phyloP scores from a whole-genome alignment of 75 land plant species.

The Cryptomeria japonica region DNA sequence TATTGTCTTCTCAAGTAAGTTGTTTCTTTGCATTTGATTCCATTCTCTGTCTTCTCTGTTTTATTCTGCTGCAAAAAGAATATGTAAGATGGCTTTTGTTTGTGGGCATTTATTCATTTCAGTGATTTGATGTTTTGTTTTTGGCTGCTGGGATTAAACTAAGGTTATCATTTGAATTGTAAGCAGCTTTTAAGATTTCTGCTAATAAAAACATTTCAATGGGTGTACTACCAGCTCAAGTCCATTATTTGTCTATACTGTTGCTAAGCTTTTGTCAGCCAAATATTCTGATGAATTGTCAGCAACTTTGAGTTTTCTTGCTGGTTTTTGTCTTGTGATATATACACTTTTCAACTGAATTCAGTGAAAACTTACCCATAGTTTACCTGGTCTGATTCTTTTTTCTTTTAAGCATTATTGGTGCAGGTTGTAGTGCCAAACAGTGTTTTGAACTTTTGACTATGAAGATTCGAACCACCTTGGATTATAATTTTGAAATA shows the following conservation, averaged over 20 bases:
- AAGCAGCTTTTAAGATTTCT: not conserved
- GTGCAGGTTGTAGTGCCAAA: not conserved
- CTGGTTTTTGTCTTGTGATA: not conserved
- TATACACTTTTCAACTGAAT: not conserved
- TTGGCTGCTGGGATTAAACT: not conserved
- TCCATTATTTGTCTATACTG: not conserved
- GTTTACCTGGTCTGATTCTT: not conserved
- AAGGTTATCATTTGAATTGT: not conserved
- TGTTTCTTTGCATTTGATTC: not conserved
- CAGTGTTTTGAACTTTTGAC: not conserved
- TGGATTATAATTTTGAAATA: not conserved
- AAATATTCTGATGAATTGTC: not conserved
- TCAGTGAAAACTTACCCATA: not conserved
- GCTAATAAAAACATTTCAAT: not conserved
- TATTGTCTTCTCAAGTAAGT: not conserved
- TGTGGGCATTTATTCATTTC: not conserved
- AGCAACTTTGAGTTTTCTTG: not conserved
- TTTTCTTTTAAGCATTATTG: not conserved
- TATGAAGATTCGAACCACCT: not conserved
- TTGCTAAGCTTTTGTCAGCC: not conserved
- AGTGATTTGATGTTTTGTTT: not conserved
- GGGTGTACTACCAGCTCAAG: not conserved
- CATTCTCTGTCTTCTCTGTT: not conserved
- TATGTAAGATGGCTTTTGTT: not conserved
- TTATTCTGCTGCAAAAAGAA: not conserved